phyloP scores from a whole-genome alignment of 345 rosid genomes.

The Eucalyptus sp. region DNA sequence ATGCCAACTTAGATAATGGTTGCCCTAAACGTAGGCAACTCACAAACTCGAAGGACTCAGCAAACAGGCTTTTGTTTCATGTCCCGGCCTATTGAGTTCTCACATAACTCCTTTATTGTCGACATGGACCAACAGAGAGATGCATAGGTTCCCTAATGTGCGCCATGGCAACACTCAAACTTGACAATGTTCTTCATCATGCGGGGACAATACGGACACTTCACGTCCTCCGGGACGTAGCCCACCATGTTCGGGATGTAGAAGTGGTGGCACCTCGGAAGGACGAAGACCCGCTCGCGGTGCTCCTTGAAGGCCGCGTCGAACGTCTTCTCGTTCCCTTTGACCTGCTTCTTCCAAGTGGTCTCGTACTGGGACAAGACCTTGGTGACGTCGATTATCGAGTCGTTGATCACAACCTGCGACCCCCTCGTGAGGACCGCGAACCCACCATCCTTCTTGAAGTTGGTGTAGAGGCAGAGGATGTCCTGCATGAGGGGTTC shows the following conservation, averaged over 20 bases:
- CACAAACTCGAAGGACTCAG: background rate
- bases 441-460: background rate
- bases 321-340: background rate
- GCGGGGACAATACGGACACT: constrained; percentile 1
- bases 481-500: background rate
- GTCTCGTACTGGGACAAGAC: background rate
- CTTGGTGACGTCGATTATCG: background rate
- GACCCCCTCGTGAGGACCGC: background rate
- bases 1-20: background rate
- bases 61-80: background rate
- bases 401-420: background rate
- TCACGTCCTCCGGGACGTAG: background rate
- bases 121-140: background rate
- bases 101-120: background rate
- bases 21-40: background rate
- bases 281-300: background rate
- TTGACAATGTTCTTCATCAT: background rate
- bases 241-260: background rate
- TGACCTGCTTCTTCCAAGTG: background rate
- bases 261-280: background rate
- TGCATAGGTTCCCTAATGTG: background rate
- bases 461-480: background rate
- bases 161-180: constrained; percentile 1
- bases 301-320: background rate
- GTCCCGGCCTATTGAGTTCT: background rate